A percentile compares a stretch with the other conserved stretches of the same genome.
phyloP scores from a whole-genome alignment of 2,329 filamentous ascomycete species.

The Mycogone perniciosa region DNA sequence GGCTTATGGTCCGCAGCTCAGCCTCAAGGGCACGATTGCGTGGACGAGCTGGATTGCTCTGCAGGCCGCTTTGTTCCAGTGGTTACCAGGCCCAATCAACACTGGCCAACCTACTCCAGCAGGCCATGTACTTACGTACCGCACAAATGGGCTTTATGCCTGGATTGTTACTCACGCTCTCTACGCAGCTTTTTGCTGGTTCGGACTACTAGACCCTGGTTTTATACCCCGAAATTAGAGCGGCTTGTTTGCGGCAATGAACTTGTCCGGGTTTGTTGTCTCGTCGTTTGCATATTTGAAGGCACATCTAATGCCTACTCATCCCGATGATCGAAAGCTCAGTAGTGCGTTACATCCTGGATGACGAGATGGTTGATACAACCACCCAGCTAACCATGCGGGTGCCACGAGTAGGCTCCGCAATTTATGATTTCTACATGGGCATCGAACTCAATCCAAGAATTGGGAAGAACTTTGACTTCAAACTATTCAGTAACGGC shows the following conservation, averaged over 20 bases:
- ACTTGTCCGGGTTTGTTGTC: conserved; percentile 26
- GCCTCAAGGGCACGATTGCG: conserved; percentile 1
- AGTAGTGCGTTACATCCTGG: conserved; percentile 27
- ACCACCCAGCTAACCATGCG: conserved; percentile 6
- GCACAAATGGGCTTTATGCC: conserved; percentile 36
- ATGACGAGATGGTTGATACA: too few relatives aligned
- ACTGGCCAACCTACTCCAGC: conserved; percentile 37
- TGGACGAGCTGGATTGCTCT: conserved; percentile 9
- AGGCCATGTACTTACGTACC: conserved; percentile 36
- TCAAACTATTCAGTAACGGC: conserved; percentile 43
- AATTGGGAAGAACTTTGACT: conserved; percentile 35
- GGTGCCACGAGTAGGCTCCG: conserved; percentile 24
- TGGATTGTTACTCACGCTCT: conserved; percentile 34
- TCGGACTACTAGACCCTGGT: conserved; percentile 30
- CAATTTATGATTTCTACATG: conserved; percentile 39
- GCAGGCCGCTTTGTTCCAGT: conserved; percentile 10
- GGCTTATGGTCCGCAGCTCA: conserved; percentile 4
- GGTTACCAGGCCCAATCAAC: conserved; percentile 11
- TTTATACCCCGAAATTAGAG: conserved; percentile 38
- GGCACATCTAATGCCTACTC: conserved; percentile 32
- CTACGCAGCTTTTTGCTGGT: conserved; percentile 20
- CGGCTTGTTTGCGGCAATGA: conserved; percentile 32
- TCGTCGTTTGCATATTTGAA: conserved; percentile 30
- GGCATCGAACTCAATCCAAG: conserved; percentile 41
- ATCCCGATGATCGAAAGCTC: conserved; percentile 36